Base-by-base conservation (phyloP, 2,329 filamentous ascomycete species). In the Diaporthe vaccinii region DNA sequence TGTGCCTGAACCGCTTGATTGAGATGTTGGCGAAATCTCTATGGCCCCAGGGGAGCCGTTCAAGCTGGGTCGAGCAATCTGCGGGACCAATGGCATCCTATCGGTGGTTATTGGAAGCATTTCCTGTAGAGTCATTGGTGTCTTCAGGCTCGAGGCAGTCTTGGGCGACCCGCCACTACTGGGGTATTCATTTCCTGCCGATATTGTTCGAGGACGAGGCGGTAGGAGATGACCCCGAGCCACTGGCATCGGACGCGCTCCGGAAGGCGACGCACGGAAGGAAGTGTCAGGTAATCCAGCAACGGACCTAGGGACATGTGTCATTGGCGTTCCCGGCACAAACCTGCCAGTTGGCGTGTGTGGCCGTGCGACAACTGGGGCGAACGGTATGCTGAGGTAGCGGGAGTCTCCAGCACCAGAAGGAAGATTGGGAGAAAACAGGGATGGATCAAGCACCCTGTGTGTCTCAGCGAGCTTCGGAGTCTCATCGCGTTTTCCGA, bases 21-120 rank as follows among this genome's bases (percentile, higher is more conserved):
- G 65, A 36, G 65, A 69, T 28, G 41, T 49, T 49, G 61, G 28
- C 41, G 61, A 67, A 31, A 28, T n/a, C 20, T 49, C 44, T 46
- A 8, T 49, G 25, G 28, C 9, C 17, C 41, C 61, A 49, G n/a
- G 17, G 10, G 61, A 65, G 61, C 61, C 41, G 34, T 17, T n/a
- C 15, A 49, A 49, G 25, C 65, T 4, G 14, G 65, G 34, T 12
- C 14, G 46, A 41, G 15, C 62, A 68, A 28, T 55, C n/a, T 41
- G 46, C 28, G 65, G 65, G n/a, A 28, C n/a, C 65, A 41, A 15
- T 1, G 65, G 22, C 49, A 55, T 55, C 15, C 34, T 17, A 28
- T 39, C 65, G 12, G n/a, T 7, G 22, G 46, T 22, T n/a, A 41
- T 8, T 2, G 65, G 34, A 28, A 53, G 14, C 34, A 25, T 39